Evolutionary conservation across 176 grass and related monocot species (phyloP), one percentile per base, ranked within the genome.

Genomic region (Oropetium thomaeum): DNA sequence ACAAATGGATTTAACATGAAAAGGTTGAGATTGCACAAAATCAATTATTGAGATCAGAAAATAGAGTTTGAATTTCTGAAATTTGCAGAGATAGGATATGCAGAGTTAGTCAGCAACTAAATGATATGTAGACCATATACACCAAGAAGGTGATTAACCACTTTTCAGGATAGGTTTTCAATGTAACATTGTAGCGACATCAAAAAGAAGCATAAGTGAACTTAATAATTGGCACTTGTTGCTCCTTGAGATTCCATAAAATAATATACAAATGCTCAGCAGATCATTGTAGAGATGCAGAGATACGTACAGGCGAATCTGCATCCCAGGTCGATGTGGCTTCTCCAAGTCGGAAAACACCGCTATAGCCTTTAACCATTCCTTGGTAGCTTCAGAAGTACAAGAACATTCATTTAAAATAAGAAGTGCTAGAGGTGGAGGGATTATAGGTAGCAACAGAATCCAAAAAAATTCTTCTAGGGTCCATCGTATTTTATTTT

Each of bases 261-360:
- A 76, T 58, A 40, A 78, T 32, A 60, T 6, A 73, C 61, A 3
- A 49, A 57, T 77, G 32, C 23, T 58, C 5, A 19, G 51, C 5
- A 62, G 1, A 41, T 5, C 22, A 47, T n/a, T 39, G 7, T 22
- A 43, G 45, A 41, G 51, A 65, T 65, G 33, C 22, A 41, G 76
- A 49, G 65, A 43, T 75, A 78, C 81, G 58, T 88, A 98, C 95
- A 3, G 90, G 86, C 79, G 95, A 97, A 89, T 97, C 95, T 79
- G 95, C 90, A 89, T 97, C 95, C 95, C 95, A 97, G 26, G 95
- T 97, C 80, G 95, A 97, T 89, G 95, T 97, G 40, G 95, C 95
- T 83, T 97, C 95, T 68, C 95, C 95, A 29, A 94, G 83, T 30
- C 95, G 83, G 35, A 98, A 98, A 84, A 92, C 63, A 83, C 95